These are phyloP conservation scores for Amesomyces nigricolor DNA, from an alignment of 2,329 filamentous ascomycete genomes.

Conservation along the genomic window DNA sequence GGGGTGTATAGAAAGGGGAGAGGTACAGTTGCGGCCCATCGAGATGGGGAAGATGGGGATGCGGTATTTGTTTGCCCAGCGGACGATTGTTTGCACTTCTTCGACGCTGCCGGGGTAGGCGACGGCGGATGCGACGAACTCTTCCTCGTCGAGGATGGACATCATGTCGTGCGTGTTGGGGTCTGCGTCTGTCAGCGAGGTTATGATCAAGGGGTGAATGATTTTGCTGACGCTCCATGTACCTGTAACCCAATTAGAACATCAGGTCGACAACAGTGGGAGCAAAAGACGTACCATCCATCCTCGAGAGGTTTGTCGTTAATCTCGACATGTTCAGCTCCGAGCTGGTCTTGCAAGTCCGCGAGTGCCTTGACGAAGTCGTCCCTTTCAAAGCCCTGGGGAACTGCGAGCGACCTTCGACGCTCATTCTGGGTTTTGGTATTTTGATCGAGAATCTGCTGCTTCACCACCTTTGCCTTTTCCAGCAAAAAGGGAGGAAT, in stretches of 20 bases:
- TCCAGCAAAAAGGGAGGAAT: conserved; percentile 35
- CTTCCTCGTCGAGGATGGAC: conserved; percentile 39
- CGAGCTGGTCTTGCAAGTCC: conserved; percentile 9
- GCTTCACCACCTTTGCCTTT: conserved; percentile 34
- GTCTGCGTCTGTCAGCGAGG: conserved; percentile 23
- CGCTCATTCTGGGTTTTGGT: conserved; percentile 30
- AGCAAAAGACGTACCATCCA: conserved; percentile 31
- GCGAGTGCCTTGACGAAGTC: conserved; percentile 21
- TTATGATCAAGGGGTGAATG: no score
- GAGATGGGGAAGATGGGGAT: conserved; percentile 46
- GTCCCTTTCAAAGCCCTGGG: conserved; percentile 34
- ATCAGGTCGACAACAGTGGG: neutral
- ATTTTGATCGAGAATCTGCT: conserved; percentile 31
- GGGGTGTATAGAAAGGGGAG: neutral
- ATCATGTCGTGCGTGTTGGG: conserved; percentile 39
- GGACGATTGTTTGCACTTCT: conserved; percentile 44
- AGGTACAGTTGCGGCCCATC: conserved; percentile 40
- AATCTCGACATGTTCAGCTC: conserved; percentile 34
- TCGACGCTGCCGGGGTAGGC: conserved; percentile 39
- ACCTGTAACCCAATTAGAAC: conserved; percentile 4
- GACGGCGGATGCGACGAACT: conserved; percentile 41
- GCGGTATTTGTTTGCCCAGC: conserved; percentile 39
- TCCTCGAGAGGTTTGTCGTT: conserved; percentile 38
- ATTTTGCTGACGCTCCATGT: conserved; percentile 24
- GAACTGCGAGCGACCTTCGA: conserved; percentile 33